Evolutionary conservation across 108 stramenopile genomes (phyloP).

Genomic region (Skeletonema menzelii): DNA sequence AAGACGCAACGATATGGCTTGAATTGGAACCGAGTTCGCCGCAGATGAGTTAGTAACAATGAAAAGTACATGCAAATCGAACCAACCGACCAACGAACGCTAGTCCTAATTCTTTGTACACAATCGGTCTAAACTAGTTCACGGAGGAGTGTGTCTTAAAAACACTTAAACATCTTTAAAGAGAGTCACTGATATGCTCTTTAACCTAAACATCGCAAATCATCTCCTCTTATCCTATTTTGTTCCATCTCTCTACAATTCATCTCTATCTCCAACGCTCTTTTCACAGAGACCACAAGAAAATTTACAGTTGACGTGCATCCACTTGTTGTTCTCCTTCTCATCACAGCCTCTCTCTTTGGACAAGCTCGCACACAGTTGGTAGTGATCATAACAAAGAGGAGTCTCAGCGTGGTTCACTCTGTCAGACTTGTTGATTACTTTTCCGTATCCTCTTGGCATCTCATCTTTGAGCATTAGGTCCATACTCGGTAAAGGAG

Average conservation of each 20-base stretch:
- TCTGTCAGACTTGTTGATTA: constrained; percentile 45
- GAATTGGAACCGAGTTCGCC: no score
- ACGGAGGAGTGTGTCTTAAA: no score
- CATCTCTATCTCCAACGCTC: background rate
- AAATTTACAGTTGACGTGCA: constrained; percentile 31
- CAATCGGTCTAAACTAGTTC: no score
- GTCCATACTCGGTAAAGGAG: constrained; percentile 17
- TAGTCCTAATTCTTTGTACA: no score
- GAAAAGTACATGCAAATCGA: no score
- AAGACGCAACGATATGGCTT: no score
- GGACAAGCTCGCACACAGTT: constrained; percentile 25
- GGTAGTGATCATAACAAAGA: constrained; percentile 43
- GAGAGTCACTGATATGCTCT: background rate
- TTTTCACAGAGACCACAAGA: constrained; percentile 36
- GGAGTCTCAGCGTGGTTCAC: constrained; percentile 40
- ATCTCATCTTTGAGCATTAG: constrained; percentile 56
- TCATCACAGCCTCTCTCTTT: constrained; percentile 20
- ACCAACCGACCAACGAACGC: no score
- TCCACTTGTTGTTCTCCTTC: constrained; percentile 33
- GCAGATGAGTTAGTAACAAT: no score
- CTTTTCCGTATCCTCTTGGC: constrained; percentile 60
- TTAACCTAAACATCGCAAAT: background rate
- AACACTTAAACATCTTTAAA: background rate
- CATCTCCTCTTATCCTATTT: background rate
- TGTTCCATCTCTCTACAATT: background rate